phyloP scores from a whole-genome alignment of 108 stramenopile genomes.

The Fragilariopsis cylindrus region DNA sequence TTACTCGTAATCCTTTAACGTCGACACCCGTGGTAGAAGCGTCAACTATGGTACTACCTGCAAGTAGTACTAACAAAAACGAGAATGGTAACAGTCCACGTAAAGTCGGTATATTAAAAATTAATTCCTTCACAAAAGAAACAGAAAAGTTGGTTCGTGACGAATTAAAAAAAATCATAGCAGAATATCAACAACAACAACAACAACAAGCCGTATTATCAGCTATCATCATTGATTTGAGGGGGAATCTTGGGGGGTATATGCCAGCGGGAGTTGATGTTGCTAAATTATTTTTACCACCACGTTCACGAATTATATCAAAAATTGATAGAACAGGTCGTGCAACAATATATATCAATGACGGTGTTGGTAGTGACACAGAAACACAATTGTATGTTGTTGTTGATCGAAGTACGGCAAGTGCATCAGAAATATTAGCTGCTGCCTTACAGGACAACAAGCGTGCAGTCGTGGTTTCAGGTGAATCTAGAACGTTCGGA shows the following conservation, averaged over 20 bases:
- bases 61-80: constrained; percentile 1
- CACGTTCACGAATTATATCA: constrained; percentile 41
- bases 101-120: constrained; percentile 43
- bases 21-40: constrained; percentile 29
- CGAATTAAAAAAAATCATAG: constrained; percentile 25
- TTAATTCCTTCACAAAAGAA: constrained; percentile 48
- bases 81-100: neutral
- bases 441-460: constrained; percentile 80
- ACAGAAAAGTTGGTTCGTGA: constrained; percentile 42
- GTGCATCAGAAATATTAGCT: constrained; percentile 73
- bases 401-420: constrained; percentile 55
- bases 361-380: constrained; percentile 53
- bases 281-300: constrained; percentile 53
- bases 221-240: constrained; percentile 47
- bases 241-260: constrained; percentile 65
- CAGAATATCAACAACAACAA: constrained; percentile 3
- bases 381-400: constrained; percentile 44
- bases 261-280: constrained; percentile 66
- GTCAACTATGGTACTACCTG: neutral
- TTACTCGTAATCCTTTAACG: constrained; percentile 33
- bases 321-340: constrained; percentile 48
- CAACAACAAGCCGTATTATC: neutral
- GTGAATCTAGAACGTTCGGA: constrained; percentile 69
- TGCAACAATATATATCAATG: constrained; percentile 41
- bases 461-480: constrained; percentile 62